phyloP scores from a whole-genome alignment of 345 rosid genomes.

The Syzygium aromaticum region DNA sequence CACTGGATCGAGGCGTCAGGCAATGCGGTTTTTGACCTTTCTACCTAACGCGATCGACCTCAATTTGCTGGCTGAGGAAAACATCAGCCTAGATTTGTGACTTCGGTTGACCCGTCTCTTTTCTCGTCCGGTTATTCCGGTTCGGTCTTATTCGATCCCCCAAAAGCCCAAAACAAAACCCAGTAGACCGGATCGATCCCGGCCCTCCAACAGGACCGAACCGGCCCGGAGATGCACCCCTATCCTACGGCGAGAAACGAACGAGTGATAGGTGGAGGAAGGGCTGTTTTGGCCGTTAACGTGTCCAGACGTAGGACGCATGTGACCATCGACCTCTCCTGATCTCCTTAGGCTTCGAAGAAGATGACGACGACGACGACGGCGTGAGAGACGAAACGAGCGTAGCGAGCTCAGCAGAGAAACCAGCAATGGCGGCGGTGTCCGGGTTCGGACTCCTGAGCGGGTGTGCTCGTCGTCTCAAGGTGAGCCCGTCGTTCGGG shows the following conservation, averaged over 20 bases:
- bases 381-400: background rate
- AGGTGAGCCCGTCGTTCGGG: constrained; percentile 5
- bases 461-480: constrained; percentile 20
- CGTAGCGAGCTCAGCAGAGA: background rate
- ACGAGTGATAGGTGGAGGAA: background rate
- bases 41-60: background rate
- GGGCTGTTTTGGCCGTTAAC: background rate
- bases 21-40: background rate
- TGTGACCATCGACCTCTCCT: background rate
- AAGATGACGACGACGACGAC: background rate
- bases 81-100: background rate
- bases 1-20: background rate
- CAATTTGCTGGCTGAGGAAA: background rate
- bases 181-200: background rate
- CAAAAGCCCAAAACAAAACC: background rate
- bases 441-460: constrained; percentile 29
- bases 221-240: background rate
- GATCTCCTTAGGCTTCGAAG: background rate
- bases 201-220: background rate
- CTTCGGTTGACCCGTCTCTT: background rate
- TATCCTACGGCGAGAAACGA: background rate
- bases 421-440: constrained; percentile 23
- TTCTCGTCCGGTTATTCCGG: background rate
- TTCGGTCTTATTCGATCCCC: background rate
- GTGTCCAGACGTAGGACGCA: background rate